A percentile compares a stretch with the other conserved stretches of the same genome.
These are phyloP conservation scores for Colletotrichum neosansevieriae DNA, from an alignment of 2,329 filamentous ascomycete species.

Conservation along the genomic window DNA sequence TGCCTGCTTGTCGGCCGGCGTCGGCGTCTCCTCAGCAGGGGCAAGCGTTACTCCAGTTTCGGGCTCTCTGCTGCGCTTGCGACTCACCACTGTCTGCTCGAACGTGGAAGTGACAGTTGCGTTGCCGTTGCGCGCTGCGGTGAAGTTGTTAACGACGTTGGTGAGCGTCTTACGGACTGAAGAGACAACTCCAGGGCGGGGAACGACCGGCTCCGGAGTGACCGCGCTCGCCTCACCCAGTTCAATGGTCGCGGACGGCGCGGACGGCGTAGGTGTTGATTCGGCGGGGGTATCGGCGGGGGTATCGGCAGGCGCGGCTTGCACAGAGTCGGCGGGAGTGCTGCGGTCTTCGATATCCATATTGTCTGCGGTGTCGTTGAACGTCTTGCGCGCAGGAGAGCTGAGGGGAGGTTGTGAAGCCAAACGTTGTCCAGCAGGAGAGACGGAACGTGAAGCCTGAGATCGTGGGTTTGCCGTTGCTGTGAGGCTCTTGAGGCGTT, in stretches of 20 bases:
- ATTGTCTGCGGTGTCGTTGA: conserved; percentile 12
- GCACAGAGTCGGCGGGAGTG: conserved; percentile 8
- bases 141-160: conserved; percentile 11
- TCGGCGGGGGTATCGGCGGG: background rate
- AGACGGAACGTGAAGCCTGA: conserved; percentile 23
- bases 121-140: conserved; percentile 7
- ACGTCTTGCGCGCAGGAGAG: conserved; percentile 14
- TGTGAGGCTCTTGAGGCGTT: conserved; percentile 24
- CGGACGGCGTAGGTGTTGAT: background rate
- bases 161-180: conserved; percentile 26
- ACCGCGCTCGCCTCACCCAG: background rate
- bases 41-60: conserved; percentile 16
- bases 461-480: conserved; percentile 6
- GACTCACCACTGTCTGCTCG: conserved; percentile 32
- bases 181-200: background rate
- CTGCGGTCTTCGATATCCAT: conserved; percentile 18
- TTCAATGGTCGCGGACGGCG: background rate
- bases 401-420: background rate
- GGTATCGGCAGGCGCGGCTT: background rate
- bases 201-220: conserved; percentile 21
- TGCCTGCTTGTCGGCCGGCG: background rate
- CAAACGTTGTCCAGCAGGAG: conserved; percentile 11
- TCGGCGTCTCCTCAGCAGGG: background rate
- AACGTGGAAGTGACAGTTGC: conserved; percentile 21
- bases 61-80: conserved; percentile 33